Conservation (phyloP, 1,284 basidiomycete species). For the Filobasidium uniguttulatum region DNA sequence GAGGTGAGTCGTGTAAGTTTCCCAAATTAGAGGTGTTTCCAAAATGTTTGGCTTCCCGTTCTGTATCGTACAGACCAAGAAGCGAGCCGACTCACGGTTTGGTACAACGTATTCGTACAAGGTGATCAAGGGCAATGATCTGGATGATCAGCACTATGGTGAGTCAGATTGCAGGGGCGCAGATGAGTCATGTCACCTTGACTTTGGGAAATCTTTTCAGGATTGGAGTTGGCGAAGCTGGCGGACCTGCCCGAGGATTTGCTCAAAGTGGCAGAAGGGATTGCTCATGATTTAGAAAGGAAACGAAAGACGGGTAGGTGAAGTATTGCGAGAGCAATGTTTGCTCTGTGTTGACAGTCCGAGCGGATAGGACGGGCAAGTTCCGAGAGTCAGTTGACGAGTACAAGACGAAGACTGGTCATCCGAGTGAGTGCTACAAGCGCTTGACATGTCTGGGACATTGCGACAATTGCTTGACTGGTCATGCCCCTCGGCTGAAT, state of each 20-base stretch:
- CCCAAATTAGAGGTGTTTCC: too few species aligned
- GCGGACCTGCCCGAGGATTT: constrained; percentile 64
- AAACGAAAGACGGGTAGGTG: constrained; percentile 44
- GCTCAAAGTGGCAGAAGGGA: constrained; percentile 47
- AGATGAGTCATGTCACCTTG: not conserved
- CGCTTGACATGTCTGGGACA: not conserved
- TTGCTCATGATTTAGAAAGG: constrained; percentile 49
- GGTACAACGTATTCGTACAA: constrained; percentile 67
- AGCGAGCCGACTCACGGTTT: constrained; percentile 44
- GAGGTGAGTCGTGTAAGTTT: constrained; percentile 50
- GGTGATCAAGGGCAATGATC: constrained; percentile 29
- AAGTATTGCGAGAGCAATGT: too few species aligned
- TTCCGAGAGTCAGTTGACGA: not conserved
- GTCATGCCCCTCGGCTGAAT: not conserved
- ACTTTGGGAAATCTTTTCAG: constrained; percentile 34
- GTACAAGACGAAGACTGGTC: not conserved
- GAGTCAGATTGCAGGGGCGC: constrained; percentile 2
- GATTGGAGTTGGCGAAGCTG: constrained; percentile 66
- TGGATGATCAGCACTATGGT: constrained; percentile 33
- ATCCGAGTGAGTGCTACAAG: not conserved
- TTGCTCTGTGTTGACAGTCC: not conserved
- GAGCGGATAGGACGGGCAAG: not conserved
- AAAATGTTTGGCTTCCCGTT: too few species aligned
- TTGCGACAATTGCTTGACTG: not conserved
- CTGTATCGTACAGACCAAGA: constrained; percentile 10